Evolutionary conservation across 2,329 filamentous ascomycete species (phyloP), one percentile per base, ranked within the genome.

Genomic region (Myriosclerotinia duriaeana): DNA sequence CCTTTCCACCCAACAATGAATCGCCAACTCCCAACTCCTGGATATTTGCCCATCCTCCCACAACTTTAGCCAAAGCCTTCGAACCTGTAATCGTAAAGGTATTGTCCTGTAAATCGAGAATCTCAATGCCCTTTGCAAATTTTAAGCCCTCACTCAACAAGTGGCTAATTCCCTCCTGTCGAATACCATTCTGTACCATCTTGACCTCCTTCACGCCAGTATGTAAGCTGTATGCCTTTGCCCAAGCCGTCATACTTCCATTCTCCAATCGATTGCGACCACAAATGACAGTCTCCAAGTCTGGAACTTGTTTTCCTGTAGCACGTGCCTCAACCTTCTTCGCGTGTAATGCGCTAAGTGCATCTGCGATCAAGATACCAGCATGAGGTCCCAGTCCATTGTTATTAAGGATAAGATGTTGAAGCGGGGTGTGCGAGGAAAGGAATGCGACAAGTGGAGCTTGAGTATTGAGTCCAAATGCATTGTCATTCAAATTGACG

Each of bases 111-210:
- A 99, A 82, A 80, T 99, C 95, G 64, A 99, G 81, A 17, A 93
- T 85, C 76, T 89, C 83, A 65, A 99, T 84, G 54, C 82, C 81
- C 42, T 81, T 83, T 61, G 92, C 87, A 74, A 91, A 84, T 70
- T 84, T 86, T 64, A 99, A 83, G 69, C 95, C 95, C 64, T 93
- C 83, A 68, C 86, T 88, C 70, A 99, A 81, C 66, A 99, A 82
- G 71, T 89, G 85, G 58, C 88, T 88, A 75, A 98, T 95, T 68
- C 95, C 95, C 78, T 98, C 93, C 76, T 94, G 92, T 53, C 95
- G 87, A 73, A 99, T 99, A 63, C 95, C 95, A 78, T 99, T 98
- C 79, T 98, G 95, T 36, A 96, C 92, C 95, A 99, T 98, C 83
- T 94, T 96, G 72, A 99, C 87, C 67, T 88, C 88, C 79, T 89